Conservation (phyloP, 2,329 filamentous ascomycete genomes). For the Colletotrichum caudatum region DNA sequence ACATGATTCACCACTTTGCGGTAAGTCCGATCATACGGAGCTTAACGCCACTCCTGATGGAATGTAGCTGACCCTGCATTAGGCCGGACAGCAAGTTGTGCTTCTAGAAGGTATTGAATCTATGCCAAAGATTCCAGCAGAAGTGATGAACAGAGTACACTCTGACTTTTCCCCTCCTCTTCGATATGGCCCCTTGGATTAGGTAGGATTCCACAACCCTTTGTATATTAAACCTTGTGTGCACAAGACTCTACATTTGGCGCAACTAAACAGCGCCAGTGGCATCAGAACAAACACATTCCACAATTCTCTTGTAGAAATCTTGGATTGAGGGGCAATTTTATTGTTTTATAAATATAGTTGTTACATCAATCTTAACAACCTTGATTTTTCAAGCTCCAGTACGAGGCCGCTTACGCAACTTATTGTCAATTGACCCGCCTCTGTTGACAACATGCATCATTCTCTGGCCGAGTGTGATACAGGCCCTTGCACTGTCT, state of each 20-base stretch:
- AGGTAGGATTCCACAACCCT: neutral
- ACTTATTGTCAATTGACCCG: conserved; percentile 7
- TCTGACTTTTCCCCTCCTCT: conserved; percentile 25
- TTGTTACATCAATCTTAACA: neutral
- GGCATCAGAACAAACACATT: neutral
- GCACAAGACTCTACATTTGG: neutral
- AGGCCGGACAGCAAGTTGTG: conserved; percentile 33
- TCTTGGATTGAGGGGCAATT: neutral
- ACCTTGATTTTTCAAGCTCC: neutral
- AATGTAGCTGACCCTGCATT: neutral
- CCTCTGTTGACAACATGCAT: neutral
- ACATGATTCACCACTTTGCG: conserved; percentile 38
- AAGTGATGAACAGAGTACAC: conserved; percentile 35
- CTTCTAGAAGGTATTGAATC: conserved; percentile 30
- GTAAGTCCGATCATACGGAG: conserved; percentile 1
- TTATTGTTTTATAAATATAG: no score
- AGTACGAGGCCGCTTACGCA: neutral
- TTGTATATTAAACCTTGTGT: neutral
- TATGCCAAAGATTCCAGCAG: conserved; percentile 29
- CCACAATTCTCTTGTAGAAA: neutral
- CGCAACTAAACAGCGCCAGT: neutral
- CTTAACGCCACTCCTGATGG: neutral
- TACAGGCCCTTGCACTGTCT: conserved; percentile 24
- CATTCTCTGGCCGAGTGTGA: conserved; percentile 16
- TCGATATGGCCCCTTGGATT: conserved; percentile 29